Evolutionary conservation across 2,329 filamentous ascomycete genomes (phyloP).

Genomic region (Clonostachys sp.): DNA sequence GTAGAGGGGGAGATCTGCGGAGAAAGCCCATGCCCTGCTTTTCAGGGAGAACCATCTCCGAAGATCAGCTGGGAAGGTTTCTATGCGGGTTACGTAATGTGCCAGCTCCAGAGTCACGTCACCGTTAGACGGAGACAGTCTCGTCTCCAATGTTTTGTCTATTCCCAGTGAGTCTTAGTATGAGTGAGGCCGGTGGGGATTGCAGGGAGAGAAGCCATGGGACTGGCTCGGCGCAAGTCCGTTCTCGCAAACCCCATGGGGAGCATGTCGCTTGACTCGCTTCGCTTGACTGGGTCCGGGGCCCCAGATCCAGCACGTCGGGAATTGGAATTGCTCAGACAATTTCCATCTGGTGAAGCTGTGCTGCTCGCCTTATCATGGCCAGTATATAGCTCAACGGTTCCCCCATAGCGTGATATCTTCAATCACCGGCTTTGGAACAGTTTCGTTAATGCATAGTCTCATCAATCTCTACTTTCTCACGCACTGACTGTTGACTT

Average conservation of each 20-base stretch:
- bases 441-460: no score
- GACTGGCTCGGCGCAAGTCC: background rate
- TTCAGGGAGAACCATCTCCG: background rate
- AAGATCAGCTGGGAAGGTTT: background rate
- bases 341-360: no score
- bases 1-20: background rate
- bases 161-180: background rate
- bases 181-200: background rate
- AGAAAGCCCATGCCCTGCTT: background rate
- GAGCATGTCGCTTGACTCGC: background rate
- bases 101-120: background rate
- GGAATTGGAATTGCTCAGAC: no score
- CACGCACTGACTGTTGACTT: background rate
- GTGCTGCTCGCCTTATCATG: no score
- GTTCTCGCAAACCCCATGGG: background rate
- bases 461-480: no score
- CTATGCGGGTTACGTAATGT: background rate
- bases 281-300: background rate
- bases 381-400: no score
- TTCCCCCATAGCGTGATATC: no score
- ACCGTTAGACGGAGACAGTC: background rate
- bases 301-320: background rate
- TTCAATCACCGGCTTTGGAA: no score
- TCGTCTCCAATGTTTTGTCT: background rate
- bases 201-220: background rate